phyloP scores from a whole-genome alignment of 1,139 yeast genomes.

The Lodderomyces orthopsilosis region DNA sequence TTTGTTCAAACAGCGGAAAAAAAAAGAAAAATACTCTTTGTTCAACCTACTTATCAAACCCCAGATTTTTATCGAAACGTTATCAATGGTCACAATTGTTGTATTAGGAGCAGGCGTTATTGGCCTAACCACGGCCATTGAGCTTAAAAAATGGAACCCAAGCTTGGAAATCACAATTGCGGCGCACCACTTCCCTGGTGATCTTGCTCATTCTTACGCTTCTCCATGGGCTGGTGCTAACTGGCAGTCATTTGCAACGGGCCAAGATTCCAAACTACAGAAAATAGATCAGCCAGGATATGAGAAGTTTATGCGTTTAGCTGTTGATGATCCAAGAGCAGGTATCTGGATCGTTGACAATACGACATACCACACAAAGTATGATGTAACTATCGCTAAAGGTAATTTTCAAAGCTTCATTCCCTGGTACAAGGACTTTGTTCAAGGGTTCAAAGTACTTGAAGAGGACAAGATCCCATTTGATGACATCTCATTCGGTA shows the following conservation, averaged over 20 bases:
- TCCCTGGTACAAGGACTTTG: conserved; percentile 48
- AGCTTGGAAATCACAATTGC: conserved; percentile 26
- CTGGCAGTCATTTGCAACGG: conserved; percentile 45
- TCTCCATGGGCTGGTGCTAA: conserved; percentile 47
- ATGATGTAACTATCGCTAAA: conserved; percentile 10
- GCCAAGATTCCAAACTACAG: conserved; percentile 31
- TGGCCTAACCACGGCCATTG: conserved; percentile 40
- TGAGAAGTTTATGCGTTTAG: conserved; percentile 35
- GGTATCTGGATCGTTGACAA: conserved; percentile 42
- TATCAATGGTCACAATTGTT: conserved; percentile 19
- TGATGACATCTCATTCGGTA: conserved; percentile 35
- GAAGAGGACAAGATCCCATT: conserved; percentile 29
- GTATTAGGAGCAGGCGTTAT: conserved; percentile 43
- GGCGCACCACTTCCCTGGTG: conserved; percentile 40
- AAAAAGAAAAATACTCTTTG: neutral
- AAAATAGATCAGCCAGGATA: conserved; percentile 41
- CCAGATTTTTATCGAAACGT: neutral
- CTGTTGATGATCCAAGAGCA: conserved; percentile 38
- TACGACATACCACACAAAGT: conserved; percentile 27
- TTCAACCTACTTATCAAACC: neutral
- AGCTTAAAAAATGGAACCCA: conserved; percentile 23
- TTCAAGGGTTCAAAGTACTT: conserved; percentile 32
- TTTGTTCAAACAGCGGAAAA: neutral
- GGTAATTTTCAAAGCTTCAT: conserved; percentile 17
- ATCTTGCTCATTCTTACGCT: conserved; percentile 32